Evolutionary conservation across 768 basidiomycete genomes (phyloP).

Genomic region (Leccinum incarnatum): DNA sequence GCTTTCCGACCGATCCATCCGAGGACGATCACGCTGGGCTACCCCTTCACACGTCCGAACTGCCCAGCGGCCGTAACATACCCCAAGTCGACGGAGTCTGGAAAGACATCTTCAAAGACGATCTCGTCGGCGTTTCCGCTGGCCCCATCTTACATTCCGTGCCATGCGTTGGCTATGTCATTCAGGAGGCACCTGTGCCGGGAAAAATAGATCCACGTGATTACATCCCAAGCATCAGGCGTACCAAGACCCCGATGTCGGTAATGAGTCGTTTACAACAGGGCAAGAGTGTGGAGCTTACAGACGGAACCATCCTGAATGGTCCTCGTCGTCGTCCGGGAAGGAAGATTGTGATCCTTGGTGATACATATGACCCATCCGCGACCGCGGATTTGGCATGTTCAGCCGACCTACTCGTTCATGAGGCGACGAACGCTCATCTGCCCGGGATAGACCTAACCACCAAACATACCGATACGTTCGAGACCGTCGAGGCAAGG

Average conservation of each 20-base stretch:
- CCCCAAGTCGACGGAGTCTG: conserved; percentile 57
- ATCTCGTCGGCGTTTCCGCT: conserved; percentile 61
- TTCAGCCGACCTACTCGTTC: conserved; percentile 72
- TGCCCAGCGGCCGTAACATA: conserved; percentile 61
- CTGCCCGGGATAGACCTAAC: conserved; percentile 59
- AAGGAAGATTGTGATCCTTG: conserved; percentile 76
- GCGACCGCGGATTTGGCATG: conserved; percentile 56
- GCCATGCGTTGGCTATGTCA: conserved; percentile 77
- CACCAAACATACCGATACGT: conserved; percentile 61
- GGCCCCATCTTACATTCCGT: conserved; percentile 79
- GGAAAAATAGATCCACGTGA: conserved; percentile 71
- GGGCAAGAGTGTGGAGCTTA: conserved; percentile 59
- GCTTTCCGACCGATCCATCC: conserved; percentile 56
- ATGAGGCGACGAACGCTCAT: conserved; percentile 90
- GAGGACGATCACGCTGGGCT: conserved; percentile 50
- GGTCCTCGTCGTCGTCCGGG: conserved; percentile 67
- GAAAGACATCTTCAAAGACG: conserved; percentile 60
- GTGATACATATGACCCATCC: conserved; percentile 83
- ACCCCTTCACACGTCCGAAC: conserved; percentile 52
- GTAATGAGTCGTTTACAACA: conserved; percentile 65
- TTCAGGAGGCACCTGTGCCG: conserved; percentile 66
- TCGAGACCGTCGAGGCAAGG: conserved; percentile 56
- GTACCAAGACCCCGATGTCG: conserved; percentile 67
- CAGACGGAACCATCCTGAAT: conserved; percentile 68
- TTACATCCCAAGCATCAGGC: conserved; percentile 66